Evolutionary conservation across 345 rosid genomes (phyloP).

Genomic region (Populus pruinosa): DNA sequence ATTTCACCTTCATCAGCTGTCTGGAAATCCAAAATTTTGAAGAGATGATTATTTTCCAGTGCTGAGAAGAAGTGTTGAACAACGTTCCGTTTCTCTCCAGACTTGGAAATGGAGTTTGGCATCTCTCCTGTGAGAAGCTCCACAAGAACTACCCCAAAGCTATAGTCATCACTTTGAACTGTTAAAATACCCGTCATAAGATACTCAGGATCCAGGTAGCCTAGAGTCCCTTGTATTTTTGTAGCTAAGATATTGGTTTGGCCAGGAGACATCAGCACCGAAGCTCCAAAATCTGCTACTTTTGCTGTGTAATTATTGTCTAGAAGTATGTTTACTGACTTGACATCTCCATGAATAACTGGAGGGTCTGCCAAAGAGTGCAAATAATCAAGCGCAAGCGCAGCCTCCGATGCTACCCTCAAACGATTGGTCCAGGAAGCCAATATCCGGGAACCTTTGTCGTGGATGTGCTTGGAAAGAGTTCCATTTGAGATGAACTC

Average conservation of each 20-base stretch:
- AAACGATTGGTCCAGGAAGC: conserved; percentile 20
- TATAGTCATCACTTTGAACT: conserved; percentile 31
- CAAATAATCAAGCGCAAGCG: conserved; percentile 28
- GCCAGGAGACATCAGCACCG: conserved; percentile 19
- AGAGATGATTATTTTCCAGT: too few relatives aligned
- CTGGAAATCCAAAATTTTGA: background rate
- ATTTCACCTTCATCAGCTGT: background rate
- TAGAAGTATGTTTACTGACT: conserved; percentile 31
- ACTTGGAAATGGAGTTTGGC: background rate
- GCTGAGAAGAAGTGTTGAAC: conserved; percentile 6
- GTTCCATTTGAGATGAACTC: conserved; percentile 29
- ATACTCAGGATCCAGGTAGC: conserved; percentile 39
- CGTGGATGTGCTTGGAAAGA: conserved; percentile 21
- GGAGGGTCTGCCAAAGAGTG: conserved; percentile 38
- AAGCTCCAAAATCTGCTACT: conserved; percentile 38
- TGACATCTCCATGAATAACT: conserved; percentile 36
- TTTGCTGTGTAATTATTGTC: conserved; percentile 31
- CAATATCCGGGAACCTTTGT: conserved; percentile 3
- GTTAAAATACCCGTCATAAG: conserved; percentile 21
- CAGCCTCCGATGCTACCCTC: conserved; percentile 23
- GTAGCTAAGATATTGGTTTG: conserved; percentile 5
- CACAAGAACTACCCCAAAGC: conserved; percentile 34
- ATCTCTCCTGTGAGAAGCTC: conserved; percentile 29
- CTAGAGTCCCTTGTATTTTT: conserved; percentile 26
- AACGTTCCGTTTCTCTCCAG: background rate